Conservation (phyloP, 2,329 filamentous ascomycete genomes). For the Ceratocystis eucalypticola region DNA sequence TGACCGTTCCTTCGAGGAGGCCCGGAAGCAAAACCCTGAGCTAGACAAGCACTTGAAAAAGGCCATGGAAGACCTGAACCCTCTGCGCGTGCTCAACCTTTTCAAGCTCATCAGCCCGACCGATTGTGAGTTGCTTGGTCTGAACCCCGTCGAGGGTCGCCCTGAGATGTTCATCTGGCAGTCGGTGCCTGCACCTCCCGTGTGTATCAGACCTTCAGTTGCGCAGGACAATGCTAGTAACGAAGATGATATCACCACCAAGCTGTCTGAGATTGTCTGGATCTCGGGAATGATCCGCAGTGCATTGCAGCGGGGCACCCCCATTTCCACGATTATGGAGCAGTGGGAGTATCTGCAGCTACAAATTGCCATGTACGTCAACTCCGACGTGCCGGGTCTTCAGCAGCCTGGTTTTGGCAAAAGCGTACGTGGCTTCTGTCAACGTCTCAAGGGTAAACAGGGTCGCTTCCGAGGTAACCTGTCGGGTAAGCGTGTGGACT, state of each 20-base stretch:
- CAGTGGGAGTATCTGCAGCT: constrained; percentile 96
- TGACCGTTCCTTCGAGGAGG: constrained; percentile 70
- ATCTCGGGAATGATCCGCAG: constrained; percentile 78
- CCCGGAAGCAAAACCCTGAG: constrained; percentile 64
- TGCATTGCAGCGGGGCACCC: constrained; percentile 68
- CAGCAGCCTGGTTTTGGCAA: constrained; percentile 78
- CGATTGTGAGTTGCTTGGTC: constrained; percentile 82
- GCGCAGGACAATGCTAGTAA: constrained; percentile 86
- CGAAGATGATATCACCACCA: constrained; percentile 92
- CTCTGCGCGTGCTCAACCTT: constrained; percentile 73
- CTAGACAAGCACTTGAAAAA: constrained; percentile 84
- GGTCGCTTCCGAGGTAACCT: constrained; percentile 93
- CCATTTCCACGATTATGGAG: constrained; percentile 84
- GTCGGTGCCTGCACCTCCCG: constrained; percentile 82
- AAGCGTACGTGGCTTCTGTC: constrained; percentile 82
- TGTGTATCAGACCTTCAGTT: constrained; percentile 88
- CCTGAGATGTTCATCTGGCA: constrained; percentile 99
- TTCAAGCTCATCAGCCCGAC: constrained; percentile 75
- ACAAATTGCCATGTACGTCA: constrained; percentile 95
- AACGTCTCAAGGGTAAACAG: constrained; percentile 92
- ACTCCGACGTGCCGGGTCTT: constrained; percentile 89
- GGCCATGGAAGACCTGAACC: constrained; percentile 88
- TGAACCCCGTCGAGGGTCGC: constrained; percentile 72
- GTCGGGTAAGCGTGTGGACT: constrained; percentile 96
- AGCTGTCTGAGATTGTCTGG: constrained; percentile 91